Evolutionary conservation across 148 eudicot genomes (phyloP), one percentile per base, ranked within the genome.

Genomic region (Rhododendron molle): DNA sequence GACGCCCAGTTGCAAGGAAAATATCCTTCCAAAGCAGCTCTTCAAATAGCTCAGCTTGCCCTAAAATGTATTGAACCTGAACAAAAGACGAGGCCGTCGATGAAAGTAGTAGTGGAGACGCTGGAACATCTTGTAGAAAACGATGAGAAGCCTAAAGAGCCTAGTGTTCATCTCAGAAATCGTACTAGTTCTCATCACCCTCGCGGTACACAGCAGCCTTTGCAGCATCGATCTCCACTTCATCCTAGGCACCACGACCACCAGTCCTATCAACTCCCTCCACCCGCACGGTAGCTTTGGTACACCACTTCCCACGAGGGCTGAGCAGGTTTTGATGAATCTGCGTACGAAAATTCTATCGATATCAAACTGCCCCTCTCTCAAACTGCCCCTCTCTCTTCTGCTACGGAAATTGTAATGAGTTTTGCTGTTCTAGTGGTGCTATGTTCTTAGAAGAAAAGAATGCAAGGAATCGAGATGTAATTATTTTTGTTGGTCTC

Each of bases 1-100:
- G 98, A 94, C 87, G 72, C 89, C 23, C 89, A 94, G 47, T 85
- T 95, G 60, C 91, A 91, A 83, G 97, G 97, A 5, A 89, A 84
- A 78, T 95, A 95, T 85, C 95, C 96, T 77, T 90, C 91, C 1
- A 93, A 89, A 85, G 94, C 95, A 4, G 98, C 97, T 5, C 11
- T 78, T 14, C 89, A 88, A 58, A 92, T 89, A 26, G 94, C 97
- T 50, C 90, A 90, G 82, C 89, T 95, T 43, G 94, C 98, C 54
- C 90, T 92, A 3, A 89, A 85, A 60, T 95, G 97, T 79, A 87
- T 95, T 15, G 91, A 80, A 5, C 86, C 86, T 56, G 95, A 95
- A 62, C 96, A 89, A 0, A 89, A 84, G 85, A 69, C 72, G 18
- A 87, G 98, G 73, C 97, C 98, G 28, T 89, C 97, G 8, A 95